Percentiles rank a stretch among this genome's conserved stretches.
Evolutionary conservation across 305 asterid genomes (phyloP).

Genomic region (Fraxinus dipetala): DNA sequence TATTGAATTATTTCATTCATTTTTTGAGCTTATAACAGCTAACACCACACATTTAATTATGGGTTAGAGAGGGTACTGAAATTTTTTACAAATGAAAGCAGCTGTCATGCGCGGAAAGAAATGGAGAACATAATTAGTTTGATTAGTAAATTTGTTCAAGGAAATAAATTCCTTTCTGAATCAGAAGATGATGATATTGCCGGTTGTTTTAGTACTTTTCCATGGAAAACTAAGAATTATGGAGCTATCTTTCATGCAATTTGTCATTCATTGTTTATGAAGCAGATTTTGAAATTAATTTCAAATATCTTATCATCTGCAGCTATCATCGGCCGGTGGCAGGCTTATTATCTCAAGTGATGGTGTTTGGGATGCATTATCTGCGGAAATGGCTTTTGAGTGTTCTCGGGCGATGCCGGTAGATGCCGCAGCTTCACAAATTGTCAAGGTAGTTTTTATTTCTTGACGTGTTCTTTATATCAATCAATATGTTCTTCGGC

Average conservation of each 20-base stretch:
- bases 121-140: background rate
- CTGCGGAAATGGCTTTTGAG: conserved; percentile 82
- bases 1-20: background rate
- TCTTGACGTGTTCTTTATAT: conserved; percentile 1
- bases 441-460: conserved; percentile 61
- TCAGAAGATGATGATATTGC: background rate
- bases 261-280: background rate
- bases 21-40: background rate
- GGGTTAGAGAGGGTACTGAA: background rate
- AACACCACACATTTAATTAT: background rate
- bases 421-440: conserved; percentile 85
- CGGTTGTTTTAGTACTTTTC: conserved; percentile 8
- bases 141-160: background rate
- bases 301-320: conserved; percentile 25
- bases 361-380: conserved; percentile 97
- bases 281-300: background rate
- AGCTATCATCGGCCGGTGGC: conserved; percentile 92
- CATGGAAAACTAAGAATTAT: background rate
- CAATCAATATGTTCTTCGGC: too few species aligned
- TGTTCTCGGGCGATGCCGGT: conserved; percentile 84
- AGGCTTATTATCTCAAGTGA: conserved; percentile 87
- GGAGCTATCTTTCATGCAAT: background rate
- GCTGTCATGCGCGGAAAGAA: background rate
- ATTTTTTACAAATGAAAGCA: background rate
- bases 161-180: conserved; percentile 1